Conservation (phyloP, 1,284 basidiomycete genomes). For the Fomitopsis pinicola region DNA sequence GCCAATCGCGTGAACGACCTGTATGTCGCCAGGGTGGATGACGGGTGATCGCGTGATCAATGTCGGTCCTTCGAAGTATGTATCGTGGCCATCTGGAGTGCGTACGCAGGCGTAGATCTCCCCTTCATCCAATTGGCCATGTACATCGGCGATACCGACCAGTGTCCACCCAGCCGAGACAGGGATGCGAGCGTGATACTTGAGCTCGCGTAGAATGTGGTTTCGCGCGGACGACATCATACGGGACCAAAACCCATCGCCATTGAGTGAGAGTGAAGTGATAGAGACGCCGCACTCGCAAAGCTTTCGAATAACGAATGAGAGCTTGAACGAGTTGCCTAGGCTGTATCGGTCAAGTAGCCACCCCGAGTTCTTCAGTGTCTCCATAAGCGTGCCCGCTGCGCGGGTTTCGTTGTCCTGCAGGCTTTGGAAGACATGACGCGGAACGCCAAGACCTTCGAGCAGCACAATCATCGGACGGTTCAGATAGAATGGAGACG, state of each 20-base stretch:
- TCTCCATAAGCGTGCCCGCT: slow-evolving; percentile 37
- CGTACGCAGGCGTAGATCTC: slow-evolving; percentile 59
- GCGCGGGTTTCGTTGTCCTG: slow-evolving; percentile 50
- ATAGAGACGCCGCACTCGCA: slow-evolving; percentile 27
- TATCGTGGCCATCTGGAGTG: slow-evolving; percentile 28
- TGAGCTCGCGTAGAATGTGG: slow-evolving; percentile 61
- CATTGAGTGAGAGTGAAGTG: slow-evolving; percentile 16
- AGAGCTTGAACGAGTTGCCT: slow-evolving; percentile 35
- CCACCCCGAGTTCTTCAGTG: slow-evolving; percentile 39
- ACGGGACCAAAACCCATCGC: slow-evolving; percentile 45
- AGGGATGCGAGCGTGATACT: slow-evolving; percentile 64
- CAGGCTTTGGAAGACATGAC: slow-evolving; percentile 47
- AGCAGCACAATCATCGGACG: slow-evolving; percentile 70
- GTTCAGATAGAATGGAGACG: slow-evolving; percentile 56
- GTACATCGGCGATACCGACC: slow-evolving; percentile 65
- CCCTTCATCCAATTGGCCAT: slow-evolving; percentile 42
- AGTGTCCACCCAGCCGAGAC: slow-evolving; percentile 58
- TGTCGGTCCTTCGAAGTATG: slow-evolving; percentile 52
- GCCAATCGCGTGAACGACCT: slow-evolving; percentile 56
- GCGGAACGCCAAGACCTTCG: slow-evolving; percentile 48
- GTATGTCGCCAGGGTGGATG: slow-evolving; percentile 67
- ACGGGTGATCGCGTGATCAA: slow-evolving; percentile 61
- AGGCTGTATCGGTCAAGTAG: slow-evolving; percentile 44
- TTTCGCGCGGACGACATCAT: slow-evolving; percentile 50
- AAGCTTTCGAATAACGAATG: slow-evolving; percentile 35